These are phyloP conservation scores for Fomitiporia mediterranea DNA, from an alignment of 1,284 basidiomycete genomes.

Conservation along the genomic window DNA sequence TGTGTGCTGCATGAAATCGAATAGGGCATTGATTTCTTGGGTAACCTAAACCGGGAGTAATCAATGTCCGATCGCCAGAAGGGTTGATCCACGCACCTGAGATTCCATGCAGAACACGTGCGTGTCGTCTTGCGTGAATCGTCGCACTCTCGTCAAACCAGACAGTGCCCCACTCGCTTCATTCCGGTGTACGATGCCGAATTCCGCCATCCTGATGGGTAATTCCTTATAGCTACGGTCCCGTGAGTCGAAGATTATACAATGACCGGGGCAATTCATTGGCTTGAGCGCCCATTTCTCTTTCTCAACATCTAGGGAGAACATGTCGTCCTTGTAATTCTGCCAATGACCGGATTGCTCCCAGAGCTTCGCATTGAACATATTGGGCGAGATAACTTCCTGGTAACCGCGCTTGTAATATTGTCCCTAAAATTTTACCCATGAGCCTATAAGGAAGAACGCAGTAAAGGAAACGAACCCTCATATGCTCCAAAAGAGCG, in stretches of 20 bases:
- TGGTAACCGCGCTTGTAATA: slow-evolving; percentile 87
- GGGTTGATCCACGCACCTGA: slow-evolving; percentile 46
- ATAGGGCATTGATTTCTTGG: slow-evolving; percentile 81
- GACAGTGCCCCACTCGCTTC: slow-evolving; percentile 95
- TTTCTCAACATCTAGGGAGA: slow-evolving; percentile 90
- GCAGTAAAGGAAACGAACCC: slow-evolving; percentile 46
- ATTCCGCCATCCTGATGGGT: slow-evolving; percentile 96
- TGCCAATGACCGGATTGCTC: slow-evolving; percentile 98
- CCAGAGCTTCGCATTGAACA: slow-evolving; percentile 97
- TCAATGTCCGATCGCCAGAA: background rate
- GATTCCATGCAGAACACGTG: slow-evolving; percentile 97
- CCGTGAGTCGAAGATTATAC: slow-evolving; percentile 91
- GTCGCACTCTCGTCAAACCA: slow-evolving; percentile 88
- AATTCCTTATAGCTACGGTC: slow-evolving; percentile 96
- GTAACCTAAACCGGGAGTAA: slow-evolving; percentile 59
- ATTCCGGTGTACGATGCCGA: slow-evolving; percentile 96
- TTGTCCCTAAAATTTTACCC: slow-evolving; percentile 45
- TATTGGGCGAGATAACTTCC: slow-evolving; percentile 97
- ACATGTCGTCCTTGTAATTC: slow-evolving; percentile 99
- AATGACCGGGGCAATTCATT: slow-evolving; percentile 99
- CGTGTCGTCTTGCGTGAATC: slow-evolving; percentile 98
- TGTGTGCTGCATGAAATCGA: slow-evolving; percentile 92
- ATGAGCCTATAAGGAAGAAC: slow-evolving; percentile 13
- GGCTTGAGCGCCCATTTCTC: slow-evolving; percentile 94
- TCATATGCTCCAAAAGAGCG: slow-evolving; percentile 85